Evolutionary conservation across 768 basidiomycete species (phyloP).

Genomic region (Cyathus striatus): DNA sequence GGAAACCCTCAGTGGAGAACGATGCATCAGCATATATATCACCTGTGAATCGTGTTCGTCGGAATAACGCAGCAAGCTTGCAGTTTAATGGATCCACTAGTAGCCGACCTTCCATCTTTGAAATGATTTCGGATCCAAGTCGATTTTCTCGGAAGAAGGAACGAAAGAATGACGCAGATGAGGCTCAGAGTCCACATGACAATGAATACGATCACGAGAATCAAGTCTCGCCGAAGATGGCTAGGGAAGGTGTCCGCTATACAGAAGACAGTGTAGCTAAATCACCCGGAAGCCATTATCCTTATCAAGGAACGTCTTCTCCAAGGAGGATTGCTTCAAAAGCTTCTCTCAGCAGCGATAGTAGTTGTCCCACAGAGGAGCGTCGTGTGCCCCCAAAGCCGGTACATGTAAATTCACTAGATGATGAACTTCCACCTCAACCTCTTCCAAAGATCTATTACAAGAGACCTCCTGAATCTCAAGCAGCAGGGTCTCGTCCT

Average conservation of each 20-base stretch:
- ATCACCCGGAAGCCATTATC: not conserved
- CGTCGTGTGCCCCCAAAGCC: too few species aligned
- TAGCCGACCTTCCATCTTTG: constrained; percentile 33
- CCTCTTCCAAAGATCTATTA: too few species aligned
- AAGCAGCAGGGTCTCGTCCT: too few species aligned
- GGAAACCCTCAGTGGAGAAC: constrained; percentile 45
- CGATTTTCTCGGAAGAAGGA: not conserved
- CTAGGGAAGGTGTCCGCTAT: too few species aligned
- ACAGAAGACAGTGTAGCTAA: not conserved
- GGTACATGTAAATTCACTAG: too few species aligned
- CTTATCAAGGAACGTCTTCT: not conserved
- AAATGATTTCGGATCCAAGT: constrained; percentile 29
- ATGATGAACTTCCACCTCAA: too few species aligned
- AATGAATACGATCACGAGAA: constrained; percentile 5
- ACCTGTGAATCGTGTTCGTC: constrained; percentile 21
- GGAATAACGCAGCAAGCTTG: constrained; percentile 45
- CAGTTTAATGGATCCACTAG: constrained; percentile 36
- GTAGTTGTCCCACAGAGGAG: too few species aligned
- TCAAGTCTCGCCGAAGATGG: too few species aligned
- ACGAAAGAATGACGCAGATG: constrained; percentile 1
- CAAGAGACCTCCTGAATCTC: too few species aligned
- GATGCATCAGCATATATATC: constrained; percentile 35
- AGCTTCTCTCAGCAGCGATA: constrained; percentile 18
- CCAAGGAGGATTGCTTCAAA: constrained; percentile 16
- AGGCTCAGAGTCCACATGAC: constrained; percentile 5